These are phyloP conservation scores for Trametes gibbosa DNA, from an alignment of 768 basidiomycete genomes.

Conservation along the genomic window DNA sequence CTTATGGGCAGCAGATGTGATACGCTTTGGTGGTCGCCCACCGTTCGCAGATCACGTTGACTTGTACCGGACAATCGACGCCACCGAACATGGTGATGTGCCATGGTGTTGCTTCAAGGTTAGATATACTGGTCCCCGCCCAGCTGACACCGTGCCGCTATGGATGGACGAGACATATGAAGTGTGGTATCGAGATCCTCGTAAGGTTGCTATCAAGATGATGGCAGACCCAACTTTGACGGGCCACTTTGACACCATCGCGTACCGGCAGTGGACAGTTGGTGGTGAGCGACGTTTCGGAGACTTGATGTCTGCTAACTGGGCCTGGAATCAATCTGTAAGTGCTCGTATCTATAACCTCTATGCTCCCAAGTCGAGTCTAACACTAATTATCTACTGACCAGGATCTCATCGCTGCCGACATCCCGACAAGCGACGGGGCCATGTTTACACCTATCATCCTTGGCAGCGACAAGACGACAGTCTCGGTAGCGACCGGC, in stretches of 20 bases:
- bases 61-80: neutral
- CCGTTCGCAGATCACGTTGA: neutral
- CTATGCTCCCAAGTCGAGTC: neutral
- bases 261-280: neutral
- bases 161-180: neutral
- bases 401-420: neutral
- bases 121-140: neutral
- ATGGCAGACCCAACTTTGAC: neutral
- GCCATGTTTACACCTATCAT: slow-evolving; percentile 7
- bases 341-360: neutral
- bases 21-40: neutral
- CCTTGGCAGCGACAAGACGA: slow-evolving; percentile 27
- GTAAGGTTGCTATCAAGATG: neutral
- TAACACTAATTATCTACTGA: neutral
- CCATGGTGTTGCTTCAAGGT: neutral
- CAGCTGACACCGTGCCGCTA: too few relatives aligned
- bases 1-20: neutral
- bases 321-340: neutral
- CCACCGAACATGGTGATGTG: neutral
- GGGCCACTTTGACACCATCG: neutral
- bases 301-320: neutral
- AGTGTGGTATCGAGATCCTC: neutral
- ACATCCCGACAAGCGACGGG: neutral
- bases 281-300: neutral
- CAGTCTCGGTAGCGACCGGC: slow-evolving; percentile 25